phyloP scores from a whole-genome alignment of 2,329 filamentous ascomycete genomes.

The Aspergillus sp. region DNA sequence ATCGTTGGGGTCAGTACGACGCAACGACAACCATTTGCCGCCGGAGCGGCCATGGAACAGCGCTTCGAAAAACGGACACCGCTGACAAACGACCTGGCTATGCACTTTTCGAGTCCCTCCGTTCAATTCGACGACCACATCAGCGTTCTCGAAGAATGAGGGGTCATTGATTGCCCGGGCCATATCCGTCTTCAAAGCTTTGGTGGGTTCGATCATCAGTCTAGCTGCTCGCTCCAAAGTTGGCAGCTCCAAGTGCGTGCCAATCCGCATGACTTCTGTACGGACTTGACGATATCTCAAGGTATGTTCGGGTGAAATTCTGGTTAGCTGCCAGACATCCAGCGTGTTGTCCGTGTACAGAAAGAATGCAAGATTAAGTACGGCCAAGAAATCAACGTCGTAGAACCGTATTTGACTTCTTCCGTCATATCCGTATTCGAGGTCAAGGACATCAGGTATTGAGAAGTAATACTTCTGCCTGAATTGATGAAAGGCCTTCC shows the following conservation, averaged over 20 bases:
- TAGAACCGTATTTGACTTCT: constrained; percentile 59
- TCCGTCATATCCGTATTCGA: constrained; percentile 47
- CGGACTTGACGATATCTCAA: constrained; percentile 73
- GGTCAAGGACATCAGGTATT: constrained; percentile 54
- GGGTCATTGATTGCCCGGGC: constrained; percentile 60
- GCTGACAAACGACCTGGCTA: constrained; percentile 68
- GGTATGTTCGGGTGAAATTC: constrained; percentile 57
- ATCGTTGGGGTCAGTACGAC: constrained; percentile 47
- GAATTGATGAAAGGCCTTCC: constrained; percentile 55
- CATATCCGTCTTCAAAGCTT: constrained; percentile 63
- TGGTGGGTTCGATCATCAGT: constrained; percentile 61
- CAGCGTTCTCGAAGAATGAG: constrained; percentile 69
- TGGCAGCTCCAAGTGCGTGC: constrained; percentile 61
- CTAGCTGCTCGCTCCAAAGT: constrained; percentile 71
- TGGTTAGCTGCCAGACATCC: constrained; percentile 79
- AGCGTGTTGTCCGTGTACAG: constrained; percentile 72
- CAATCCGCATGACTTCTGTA: constrained; percentile 79
- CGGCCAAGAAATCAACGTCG: constrained; percentile 66
- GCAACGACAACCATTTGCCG: constrained; percentile 73
- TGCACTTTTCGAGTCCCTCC: constrained; percentile 65
- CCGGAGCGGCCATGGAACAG: constrained; percentile 82
- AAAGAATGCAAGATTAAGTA: constrained; percentile 74
- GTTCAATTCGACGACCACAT: constrained; percentile 71
- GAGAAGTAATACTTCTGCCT: constrained; percentile 49
- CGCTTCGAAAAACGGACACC: constrained; percentile 88